Evolutionary conservation across 2,329 filamentous ascomycete species (phyloP).

Genomic region (Balansia obtecta): DNA sequence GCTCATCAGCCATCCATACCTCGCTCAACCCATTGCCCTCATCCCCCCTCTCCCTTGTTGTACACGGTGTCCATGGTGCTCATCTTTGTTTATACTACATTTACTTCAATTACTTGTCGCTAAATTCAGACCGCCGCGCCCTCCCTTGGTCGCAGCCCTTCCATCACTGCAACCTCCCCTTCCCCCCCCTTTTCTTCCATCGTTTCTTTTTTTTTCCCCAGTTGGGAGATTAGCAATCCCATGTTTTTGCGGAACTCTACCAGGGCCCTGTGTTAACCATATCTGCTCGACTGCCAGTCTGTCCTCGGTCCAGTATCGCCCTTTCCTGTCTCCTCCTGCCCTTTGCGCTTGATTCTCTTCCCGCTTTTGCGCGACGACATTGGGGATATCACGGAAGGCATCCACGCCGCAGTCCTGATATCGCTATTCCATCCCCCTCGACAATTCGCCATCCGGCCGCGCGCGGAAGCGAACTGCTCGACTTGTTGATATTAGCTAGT

Average conservation of each 20-base stretch:
- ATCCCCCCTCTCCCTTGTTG: background rate
- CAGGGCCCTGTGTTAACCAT: background rate
- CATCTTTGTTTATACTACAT: background rate
- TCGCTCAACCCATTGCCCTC: background rate
- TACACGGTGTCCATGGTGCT: background rate
- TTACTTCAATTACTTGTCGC: background rate
- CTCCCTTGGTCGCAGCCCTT: background rate
- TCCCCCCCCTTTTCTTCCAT: background rate
- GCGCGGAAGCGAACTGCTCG: background rate
- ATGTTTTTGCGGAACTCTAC: background rate
- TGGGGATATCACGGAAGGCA: background rate
- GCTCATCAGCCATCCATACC: no score
- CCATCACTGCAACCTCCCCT: slow-evolving; percentile 4
- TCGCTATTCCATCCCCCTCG: background rate
- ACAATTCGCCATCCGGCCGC: background rate
- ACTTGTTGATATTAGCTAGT: background rate
- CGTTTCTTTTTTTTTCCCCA: background rate
- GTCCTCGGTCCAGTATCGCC: background rate
- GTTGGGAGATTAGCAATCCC: slow-evolving; percentile 3
- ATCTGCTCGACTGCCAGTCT: background rate
- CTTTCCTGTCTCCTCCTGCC: background rate
- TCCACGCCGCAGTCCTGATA: background rate
- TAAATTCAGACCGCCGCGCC: background rate
- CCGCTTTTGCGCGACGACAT: background rate
- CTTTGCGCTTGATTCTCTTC: background rate